Conservation (phyloP, 257 asterid species). For the Perilla frutescens region DNA sequence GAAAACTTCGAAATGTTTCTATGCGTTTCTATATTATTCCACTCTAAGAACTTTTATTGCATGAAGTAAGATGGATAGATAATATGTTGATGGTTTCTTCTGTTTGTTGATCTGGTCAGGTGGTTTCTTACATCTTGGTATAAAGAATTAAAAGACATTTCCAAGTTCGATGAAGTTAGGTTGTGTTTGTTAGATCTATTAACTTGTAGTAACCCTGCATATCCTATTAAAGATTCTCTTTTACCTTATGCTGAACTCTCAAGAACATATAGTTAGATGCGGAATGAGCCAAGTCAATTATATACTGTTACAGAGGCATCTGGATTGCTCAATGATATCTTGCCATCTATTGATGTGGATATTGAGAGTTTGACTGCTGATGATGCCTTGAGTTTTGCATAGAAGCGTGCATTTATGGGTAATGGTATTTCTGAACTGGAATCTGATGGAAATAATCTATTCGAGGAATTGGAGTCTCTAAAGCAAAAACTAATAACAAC, state of each 20-base stretch:
- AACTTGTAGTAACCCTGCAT: constrained; percentile 89
- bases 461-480: constrained; percentile 84
- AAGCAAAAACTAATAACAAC: constrained; percentile 91
- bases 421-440: constrained; percentile 54
- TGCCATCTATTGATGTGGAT: constrained; percentile 60
- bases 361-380: constrained; percentile 77
- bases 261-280: constrained; percentile 93
- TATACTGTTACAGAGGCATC: constrained; percentile 65
- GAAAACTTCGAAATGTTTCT: constrained; percentile 24
- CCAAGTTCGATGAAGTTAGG: constrained; percentile 61
- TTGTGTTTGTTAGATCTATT: constrained; percentile 72
- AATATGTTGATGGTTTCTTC: constrained; percentile 26
- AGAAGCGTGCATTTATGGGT: constrained; percentile 60
- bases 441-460: constrained; percentile 55
- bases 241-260: constrained; percentile 94
- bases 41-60: constrained; percentile 15
- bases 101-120: constrained; percentile 57
- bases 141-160: constrained; percentile 64
- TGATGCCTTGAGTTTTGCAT: constrained; percentile 82
- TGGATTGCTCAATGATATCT: constrained; percentile 62
- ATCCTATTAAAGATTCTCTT: constrained; percentile 83
- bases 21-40: constrained; percentile 4
- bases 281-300: constrained; percentile 85
- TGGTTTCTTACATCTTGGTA: constrained; percentile 96
- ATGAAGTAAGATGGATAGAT: constrained; percentile 9